These are phyloP conservation scores for Auriscalpium orientale DNA, from an alignment of 768 basidiomycete species.

Conservation along the genomic window DNA sequence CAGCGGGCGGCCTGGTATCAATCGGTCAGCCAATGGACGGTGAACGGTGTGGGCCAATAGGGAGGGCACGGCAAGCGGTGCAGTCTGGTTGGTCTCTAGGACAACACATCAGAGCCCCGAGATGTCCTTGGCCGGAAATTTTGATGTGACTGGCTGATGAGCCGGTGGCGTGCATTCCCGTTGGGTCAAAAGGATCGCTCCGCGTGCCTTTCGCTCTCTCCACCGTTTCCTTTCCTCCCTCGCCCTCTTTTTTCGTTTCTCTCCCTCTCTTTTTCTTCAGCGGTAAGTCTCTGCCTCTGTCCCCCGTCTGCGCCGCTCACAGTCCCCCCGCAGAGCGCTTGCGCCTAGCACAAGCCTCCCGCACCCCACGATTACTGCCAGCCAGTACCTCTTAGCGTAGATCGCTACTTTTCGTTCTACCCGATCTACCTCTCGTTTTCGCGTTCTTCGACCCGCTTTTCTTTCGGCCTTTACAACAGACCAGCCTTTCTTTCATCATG, in stretches of 20 bases:
- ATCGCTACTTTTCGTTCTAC: constrained; percentile 50
- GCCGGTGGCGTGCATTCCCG: neutral
- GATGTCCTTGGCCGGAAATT: constrained; percentile 1
- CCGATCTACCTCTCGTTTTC: constrained; percentile 24
- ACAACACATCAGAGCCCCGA: constrained; percentile 2
- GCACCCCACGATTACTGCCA: constrained; percentile 46
- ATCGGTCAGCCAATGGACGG: neutral
- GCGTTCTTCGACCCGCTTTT: constrained; percentile 23
- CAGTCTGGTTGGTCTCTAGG: neutral
- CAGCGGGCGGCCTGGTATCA: too few relatives aligned
- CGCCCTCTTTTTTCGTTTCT: constrained; percentile 31
- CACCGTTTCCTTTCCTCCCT: constrained; percentile 29
- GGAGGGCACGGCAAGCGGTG: neutral
- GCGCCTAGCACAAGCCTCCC: constrained; percentile 33
- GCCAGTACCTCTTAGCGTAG: constrained; percentile 66
- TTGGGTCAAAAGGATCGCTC: neutral
- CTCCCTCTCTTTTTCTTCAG: constrained; percentile 21
- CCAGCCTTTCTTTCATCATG: constrained; percentile 45
- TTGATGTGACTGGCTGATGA: neutral
- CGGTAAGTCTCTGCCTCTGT: constrained; percentile 30
- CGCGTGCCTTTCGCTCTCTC: constrained; percentile 20
- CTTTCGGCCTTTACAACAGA: constrained; percentile 27
- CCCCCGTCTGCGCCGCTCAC: neutral
- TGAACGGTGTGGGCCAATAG: neutral
- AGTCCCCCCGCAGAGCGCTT: constrained; percentile 32